Conservation (phyloP, 2,329 filamentous ascomycete genomes). For the Xylariales sp. region DNA sequence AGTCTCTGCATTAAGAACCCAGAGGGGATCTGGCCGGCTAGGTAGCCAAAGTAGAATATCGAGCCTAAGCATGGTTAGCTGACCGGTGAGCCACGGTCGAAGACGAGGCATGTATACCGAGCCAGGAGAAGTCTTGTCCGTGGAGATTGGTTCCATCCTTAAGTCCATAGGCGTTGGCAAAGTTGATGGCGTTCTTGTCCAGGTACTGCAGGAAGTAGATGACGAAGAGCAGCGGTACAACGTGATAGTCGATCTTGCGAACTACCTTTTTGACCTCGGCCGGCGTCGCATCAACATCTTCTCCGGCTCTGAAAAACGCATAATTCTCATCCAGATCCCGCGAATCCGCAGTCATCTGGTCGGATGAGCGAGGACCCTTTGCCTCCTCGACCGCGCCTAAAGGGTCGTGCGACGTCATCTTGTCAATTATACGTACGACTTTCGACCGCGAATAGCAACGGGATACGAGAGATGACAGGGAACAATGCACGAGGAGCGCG, state of each 20-base stretch:
- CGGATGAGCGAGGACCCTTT: slow-evolving; percentile 24
- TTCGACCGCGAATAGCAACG: slow-evolving; percentile 3
- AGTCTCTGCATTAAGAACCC: slow-evolving; percentile 60
- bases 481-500: slow-evolving; percentile 3
- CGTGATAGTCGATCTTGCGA: slow-evolving; percentile 49
- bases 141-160: slow-evolving; percentile 59
- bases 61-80: slow-evolving; percentile 49
- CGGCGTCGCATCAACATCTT: slow-evolving; percentile 42
- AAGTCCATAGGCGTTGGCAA: slow-evolving; percentile 62
- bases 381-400: slow-evolving; percentile 26
- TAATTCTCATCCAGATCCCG: slow-evolving; percentile 51
- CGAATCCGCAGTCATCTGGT: slow-evolving; percentile 36
- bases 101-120: slow-evolving; percentile 50
- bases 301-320: slow-evolving; percentile 46
- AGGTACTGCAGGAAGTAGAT: slow-evolving; percentile 52
- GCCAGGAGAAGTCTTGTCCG: slow-evolving; percentile 64
- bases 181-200: slow-evolving; percentile 60
- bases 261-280: slow-evolving; percentile 47
- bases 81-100: slow-evolving; percentile 47
- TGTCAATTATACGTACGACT: slow-evolving; percentile 16
- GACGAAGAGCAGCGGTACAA: slow-evolving; percentile 49
- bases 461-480: neutral
- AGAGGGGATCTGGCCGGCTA: slow-evolving; percentile 59
- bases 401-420: slow-evolving; percentile 34
- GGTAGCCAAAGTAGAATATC: slow-evolving; percentile 64